Evolutionary conservation across 306 rosid genomes (phyloP).

Genomic region (Rosa multiflora): DNA sequence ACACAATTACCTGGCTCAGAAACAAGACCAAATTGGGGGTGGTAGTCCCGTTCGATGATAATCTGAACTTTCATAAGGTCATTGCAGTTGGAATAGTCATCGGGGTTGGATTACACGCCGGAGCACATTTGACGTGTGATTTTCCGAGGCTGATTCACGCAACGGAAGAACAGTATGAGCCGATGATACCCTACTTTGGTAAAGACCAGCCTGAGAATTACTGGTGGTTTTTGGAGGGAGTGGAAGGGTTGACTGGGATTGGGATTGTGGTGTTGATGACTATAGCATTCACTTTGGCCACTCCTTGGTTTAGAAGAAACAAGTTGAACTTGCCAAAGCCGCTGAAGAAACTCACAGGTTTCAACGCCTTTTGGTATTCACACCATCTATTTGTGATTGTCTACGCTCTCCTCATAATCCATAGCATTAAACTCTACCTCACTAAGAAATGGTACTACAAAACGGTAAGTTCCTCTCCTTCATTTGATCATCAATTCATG

Average conservation of each 20-base stretch:
- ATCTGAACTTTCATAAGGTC: slow-evolving; percentile 58
- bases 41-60: slow-evolving; percentile 57
- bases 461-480: slow-evolving; percentile 35
- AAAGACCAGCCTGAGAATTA: slow-evolving; percentile 42
- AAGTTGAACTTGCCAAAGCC: slow-evolving; percentile 49
- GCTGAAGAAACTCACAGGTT: slow-evolving; percentile 51
- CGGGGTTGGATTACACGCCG: slow-evolving; percentile 50
- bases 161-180: slow-evolving; percentile 35
- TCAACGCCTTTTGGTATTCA: slow-evolving; percentile 69
- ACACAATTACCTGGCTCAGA: slow-evolving; percentile 68
- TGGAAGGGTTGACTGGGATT: slow-evolving; percentile 47
- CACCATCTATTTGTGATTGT: slow-evolving; percentile 60
- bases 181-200: slow-evolving; percentile 42
- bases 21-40: slow-evolving; percentile 53
- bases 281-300: slow-evolving; percentile 56
- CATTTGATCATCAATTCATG: neutral
- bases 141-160: slow-evolving; percentile 50
- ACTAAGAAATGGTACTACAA: slow-evolving; percentile 52
- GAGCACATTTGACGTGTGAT: slow-evolving; percentile 52
- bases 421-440: slow-evolving; percentile 47
- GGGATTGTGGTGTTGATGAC: slow-evolving; percentile 53
- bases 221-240: slow-evolving; percentile 58
- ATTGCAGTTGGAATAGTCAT: slow-evolving; percentile 35
- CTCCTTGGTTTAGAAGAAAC: slow-evolving; percentile 70
- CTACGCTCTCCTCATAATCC: slow-evolving; percentile 53